Base-by-base conservation (phyloP, 2,329 filamentous ascomycete species). In the Colletotrichum chlorophyti region DNA sequence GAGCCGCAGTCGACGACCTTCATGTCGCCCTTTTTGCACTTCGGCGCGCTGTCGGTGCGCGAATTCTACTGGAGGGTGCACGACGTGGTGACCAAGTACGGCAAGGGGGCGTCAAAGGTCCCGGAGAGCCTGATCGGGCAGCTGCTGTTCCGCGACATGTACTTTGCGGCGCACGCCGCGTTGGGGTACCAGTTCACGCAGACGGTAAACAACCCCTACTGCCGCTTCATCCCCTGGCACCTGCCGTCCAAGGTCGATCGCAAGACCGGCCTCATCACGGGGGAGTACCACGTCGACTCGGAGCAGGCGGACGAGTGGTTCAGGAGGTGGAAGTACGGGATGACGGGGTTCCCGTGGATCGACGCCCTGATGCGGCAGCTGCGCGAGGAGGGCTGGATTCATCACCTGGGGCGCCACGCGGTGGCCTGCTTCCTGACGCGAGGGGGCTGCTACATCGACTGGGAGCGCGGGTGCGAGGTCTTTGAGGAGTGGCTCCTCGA, bases 341-440 rank as follows among this genome's bases (percentile, higher is more conserved):
- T 79, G 21, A 93, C 90, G 0, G 90, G 90, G 0, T 93, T 93
- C 61, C 90, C 90, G 0, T 93, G 88, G 84, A 91, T 93, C 64
- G 90, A 93, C 66, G 89, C 89, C 0, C 77, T 93, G 35, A 93
- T 93, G 90, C 83, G 89, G 1, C 90, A 93, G 70, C 78, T 93
- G 12, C 78, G 80, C 12, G 69, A 78, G 2, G 89, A 92, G 68
- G 90, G 90, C 24, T 93, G 90, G 90, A 91, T 93, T 8, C 90
- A 93, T 68, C 90, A 93, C 68, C 79, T 93, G 0, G 90, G 89
- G 2, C 82, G 90, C 0, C 90, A 93, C 70, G 83, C 86, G n/a
- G 86, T 93, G 0, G 90, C 90, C 0, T 93, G 89, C 68, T 93
- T 93, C 69, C 78, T 93, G n/a, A 93, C 90, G 1, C 79, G 90